A percentile compares a stretch with the other conserved stretches of the same genome.
phyloP scores from a whole-genome alignment of 495 filamentous ascomycete genomes.

The Xylaria acuta region DNA sequence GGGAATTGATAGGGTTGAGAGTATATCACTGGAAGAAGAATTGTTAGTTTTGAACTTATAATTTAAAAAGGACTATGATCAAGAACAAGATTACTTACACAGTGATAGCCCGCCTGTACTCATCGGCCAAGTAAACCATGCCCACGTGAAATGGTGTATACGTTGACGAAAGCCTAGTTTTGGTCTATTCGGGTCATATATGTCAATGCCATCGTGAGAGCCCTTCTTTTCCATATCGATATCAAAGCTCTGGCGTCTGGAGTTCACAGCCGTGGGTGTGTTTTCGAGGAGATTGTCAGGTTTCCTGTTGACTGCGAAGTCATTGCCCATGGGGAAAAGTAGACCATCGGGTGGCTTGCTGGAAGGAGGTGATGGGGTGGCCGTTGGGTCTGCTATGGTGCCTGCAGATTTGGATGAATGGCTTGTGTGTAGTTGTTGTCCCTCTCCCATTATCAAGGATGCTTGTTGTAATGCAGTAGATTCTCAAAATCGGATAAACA shows the following conservation, averaged over 20 bases:
- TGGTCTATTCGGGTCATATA: constrained; percentile 25
- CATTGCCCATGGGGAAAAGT: neutral
- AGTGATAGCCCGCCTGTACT: constrained; percentile 26
- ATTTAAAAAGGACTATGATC: neutral
- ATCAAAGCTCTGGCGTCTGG: constrained; percentile 13
- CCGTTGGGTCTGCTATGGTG: constrained; percentile 1
- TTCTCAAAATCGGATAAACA: neutral
- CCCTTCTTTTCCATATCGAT: constrained; percentile 12
- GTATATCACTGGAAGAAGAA: constrained; percentile 49
- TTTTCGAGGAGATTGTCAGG: neutral
- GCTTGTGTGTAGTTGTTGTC: neutral
- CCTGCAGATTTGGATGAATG: neutral
- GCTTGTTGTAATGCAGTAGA: neutral
- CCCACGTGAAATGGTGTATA: constrained; percentile 29
- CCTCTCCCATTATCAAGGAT: neutral
- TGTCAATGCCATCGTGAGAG: neutral
- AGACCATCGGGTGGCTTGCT: neutral
- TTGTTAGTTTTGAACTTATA: constrained; percentile 12
- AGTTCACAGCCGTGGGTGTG: constrained; percentile 17
- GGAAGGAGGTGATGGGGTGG: neutral
- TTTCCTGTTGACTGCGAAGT: neutral
- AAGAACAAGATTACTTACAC: constrained; percentile 8
- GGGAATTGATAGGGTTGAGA: constrained; percentile 65
- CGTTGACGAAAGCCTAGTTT: constrained; percentile 22
- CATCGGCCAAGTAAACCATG: constrained; percentile 27